Evolutionary conservation across 1,284 basidiomycete species (phyloP).

Genomic region (Apiotrichum veenhuisii): DNA sequence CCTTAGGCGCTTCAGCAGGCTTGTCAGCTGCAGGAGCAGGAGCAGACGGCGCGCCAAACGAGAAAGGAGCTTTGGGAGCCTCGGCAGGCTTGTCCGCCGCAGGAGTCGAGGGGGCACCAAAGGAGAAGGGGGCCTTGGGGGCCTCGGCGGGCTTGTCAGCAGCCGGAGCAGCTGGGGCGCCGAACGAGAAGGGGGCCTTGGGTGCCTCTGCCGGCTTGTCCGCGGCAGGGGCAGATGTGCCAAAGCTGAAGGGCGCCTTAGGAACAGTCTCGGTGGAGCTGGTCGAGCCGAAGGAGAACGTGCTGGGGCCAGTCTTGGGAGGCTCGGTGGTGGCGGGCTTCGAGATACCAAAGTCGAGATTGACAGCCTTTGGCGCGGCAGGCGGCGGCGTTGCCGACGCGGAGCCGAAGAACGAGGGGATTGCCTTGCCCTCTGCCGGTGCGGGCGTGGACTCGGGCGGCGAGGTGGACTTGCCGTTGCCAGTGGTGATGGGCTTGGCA

Average conservation of each 20-base stretch:
- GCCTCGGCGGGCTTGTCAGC: slow-evolving; percentile 17
- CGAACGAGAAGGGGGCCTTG: slow-evolving; percentile 18
- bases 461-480: slow-evolving; percentile 28
- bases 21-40: slow-evolving; percentile 7
- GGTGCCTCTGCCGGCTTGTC: slow-evolving; percentile 12
- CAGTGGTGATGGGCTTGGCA: slow-evolving; percentile 14
- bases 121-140: slow-evolving; percentile 18
- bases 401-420: slow-evolving; percentile 18
- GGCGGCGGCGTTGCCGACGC: slow-evolving; percentile 11
- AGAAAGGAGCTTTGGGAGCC: slow-evolving; percentile 17
- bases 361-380: slow-evolving; percentile 13
- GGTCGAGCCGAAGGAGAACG: slow-evolving; percentile 9
- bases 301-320: slow-evolving; percentile 11
- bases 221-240: slow-evolving; percentile 17
- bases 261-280: slow-evolving; percentile 11
- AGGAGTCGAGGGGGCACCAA: slow-evolving; percentile 8
- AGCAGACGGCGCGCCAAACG: slow-evolving; percentile 8
- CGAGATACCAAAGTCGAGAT: slow-evolving; percentile 33
- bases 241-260: slow-evolving; percentile 4
- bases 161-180: slow-evolving; percentile 10
- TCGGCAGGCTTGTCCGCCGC: slow-evolving; percentile 15
- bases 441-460: slow-evolving; percentile 7
- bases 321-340: slow-evolving; percentile 11
- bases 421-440: slow-evolving; percentile 1
- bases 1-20: not conserved